Evolutionary conservation across 1,284 basidiomycete genomes (phyloP).

Genomic region (Fomes fomentarius): DNA sequence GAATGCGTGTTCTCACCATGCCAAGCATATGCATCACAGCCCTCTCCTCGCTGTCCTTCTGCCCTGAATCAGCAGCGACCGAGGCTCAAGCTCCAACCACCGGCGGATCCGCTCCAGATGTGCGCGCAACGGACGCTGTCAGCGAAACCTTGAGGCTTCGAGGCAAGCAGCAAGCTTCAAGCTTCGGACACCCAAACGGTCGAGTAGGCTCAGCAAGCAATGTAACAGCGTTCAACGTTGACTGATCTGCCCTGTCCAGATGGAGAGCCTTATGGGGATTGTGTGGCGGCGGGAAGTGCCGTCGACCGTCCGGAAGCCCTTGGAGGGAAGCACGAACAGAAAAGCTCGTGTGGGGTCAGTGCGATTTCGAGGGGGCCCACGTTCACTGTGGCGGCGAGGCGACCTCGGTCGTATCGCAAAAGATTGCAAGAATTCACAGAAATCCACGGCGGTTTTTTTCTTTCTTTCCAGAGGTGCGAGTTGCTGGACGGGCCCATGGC

Average conservation of each 20-base stretch:
- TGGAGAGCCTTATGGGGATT: no score
- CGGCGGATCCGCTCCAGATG: no score
- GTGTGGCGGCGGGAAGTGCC: not conserved
- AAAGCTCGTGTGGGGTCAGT: constrained; percentile 14
- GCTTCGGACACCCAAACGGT: not conserved
- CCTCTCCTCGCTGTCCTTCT: not conserved
- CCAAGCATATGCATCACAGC: not conserved
- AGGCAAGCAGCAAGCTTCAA: constrained; percentile 6
- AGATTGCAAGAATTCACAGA: not conserved
- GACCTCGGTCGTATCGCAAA: not conserved
- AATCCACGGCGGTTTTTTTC: no score
- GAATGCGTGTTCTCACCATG: constrained; percentile 14
- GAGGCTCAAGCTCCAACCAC: not conserved
- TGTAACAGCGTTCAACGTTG: no score
- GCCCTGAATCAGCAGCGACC: constrained; percentile 7
- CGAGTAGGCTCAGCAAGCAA: not conserved
- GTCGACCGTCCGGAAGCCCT: not conserved
- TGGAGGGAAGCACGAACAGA: not conserved
- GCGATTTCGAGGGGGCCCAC: constrained; percentile 23
- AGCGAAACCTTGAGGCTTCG: not conserved
- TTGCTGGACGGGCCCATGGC: no score
- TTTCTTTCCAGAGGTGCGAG: no score
- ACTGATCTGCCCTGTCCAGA: not conserved
- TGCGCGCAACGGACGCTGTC: not conserved
- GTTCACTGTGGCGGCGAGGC: constrained; percentile 19